Base-by-base conservation (phyloP, 2,329 filamentous ascomycete species). In the Alternaria triticina region DNA sequence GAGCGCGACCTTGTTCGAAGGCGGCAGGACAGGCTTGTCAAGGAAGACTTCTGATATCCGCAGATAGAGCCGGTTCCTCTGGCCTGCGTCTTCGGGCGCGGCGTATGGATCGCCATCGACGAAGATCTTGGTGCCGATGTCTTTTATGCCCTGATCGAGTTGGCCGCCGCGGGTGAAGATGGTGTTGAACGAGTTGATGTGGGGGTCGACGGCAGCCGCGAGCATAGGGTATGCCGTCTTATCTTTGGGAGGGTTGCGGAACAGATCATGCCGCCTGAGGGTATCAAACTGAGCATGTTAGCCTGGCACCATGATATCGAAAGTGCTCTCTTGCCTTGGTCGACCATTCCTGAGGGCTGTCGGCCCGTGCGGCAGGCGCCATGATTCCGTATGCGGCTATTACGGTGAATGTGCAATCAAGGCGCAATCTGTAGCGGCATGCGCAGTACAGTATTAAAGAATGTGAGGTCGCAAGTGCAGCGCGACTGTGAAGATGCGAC, bases 131-230 rank as follows among this genome's bases (percentile, higher is more conserved):
- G 88, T 91, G 74, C 95, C 96, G 82, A 99, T 98, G 77, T 99
- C 96, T 75, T 88, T 88, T 64, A 98, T 80, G 12, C 87, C 94
- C 68, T 93, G 89, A 54, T 91, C 88, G 57, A 99, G 79, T 56
- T 91, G 84, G 57, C 92, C 93, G 80, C 90, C 86, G 61, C 86
- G 85, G 30, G 89, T 88, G 77, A 97, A 96, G 51, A 98, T 86
- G 56, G 90, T 90, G 84, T 99, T 97, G 88, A 97, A 99, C 7
- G 96, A 96, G 75, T 97, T 90, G 73, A 98, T 91, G 81, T 99
- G 96, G 54, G 96, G 96, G 69, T 92, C 87, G 63, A 98, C 90
- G n/a, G 95, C 92, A 65, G 88, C 87, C 73, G 94, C 91, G 51
- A 99, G 88, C 22, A 91, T 87, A 13, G 96, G 96, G 77, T 97